A percentile compares a stretch with the other conserved stretches of the same genome.
Evolutionary conservation across 23 red algal species (phyloP).

Genomic region (Gracilaria gracilis): DNA sequence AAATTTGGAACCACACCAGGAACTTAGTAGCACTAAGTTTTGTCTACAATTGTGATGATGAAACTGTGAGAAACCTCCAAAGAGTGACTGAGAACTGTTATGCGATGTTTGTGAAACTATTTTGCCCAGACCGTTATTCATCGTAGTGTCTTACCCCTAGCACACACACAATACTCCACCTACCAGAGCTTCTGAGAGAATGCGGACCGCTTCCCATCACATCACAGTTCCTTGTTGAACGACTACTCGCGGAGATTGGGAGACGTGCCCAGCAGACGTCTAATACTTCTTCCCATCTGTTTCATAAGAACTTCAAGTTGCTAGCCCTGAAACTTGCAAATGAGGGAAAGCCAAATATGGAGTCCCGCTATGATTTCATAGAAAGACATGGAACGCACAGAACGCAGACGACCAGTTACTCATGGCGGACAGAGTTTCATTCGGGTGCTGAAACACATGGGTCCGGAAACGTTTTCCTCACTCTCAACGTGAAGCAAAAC

Average conservation of each 20-base stretch:
- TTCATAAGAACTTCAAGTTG: slow-evolving; percentile 22
- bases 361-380: no score
- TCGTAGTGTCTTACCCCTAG: background rate
- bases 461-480: background rate
- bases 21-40: background rate
- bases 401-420: background rate
- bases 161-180: slow-evolving; percentile 8
- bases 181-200: background rate
- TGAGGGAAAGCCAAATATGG: background rate
- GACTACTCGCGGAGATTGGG: slow-evolving; percentile 18
- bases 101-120: background rate
- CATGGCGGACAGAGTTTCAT: background rate
- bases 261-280: slow-evolving; percentile 3
- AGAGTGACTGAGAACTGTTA: background rate
- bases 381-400: background rate
- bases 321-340: background rate
- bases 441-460: background rate
- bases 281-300: background rate
- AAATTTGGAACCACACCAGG: background rate
- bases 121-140: background rate
- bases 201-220: background rate
- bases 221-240: slow-evolving; percentile 29
- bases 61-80: background rate
- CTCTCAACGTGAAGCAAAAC: background rate
- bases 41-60: background rate